Percentiles rank a stretch among this genome's conserved stretches.
Conservation (phyloP, 441 rosid species). For the Eutrema salsugineum region DNA sequence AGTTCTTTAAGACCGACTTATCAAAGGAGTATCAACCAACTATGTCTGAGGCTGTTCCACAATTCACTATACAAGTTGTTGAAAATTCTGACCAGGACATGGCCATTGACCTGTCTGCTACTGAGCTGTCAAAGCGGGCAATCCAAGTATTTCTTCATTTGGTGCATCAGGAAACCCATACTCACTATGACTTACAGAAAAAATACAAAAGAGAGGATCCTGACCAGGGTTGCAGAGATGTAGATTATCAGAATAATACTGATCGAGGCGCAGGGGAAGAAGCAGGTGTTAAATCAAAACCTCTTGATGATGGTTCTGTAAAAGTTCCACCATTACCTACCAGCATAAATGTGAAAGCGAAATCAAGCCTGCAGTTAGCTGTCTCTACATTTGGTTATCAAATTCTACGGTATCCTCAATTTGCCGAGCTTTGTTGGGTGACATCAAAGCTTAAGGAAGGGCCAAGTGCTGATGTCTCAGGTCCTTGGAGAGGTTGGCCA, state of each 20-base stretch:
- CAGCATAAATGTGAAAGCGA: conserved; percentile 60
- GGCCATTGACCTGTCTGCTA: conserved; percentile 60
- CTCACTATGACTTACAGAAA: conserved; percentile 28
- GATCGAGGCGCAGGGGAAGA: conserved; percentile 31
- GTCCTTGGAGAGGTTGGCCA: conserved; percentile 97
- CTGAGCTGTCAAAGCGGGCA: conserved; percentile 61
- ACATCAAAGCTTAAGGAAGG: conserved; percentile 95
- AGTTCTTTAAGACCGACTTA: conserved; percentile 60
- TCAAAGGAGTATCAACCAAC: conserved; percentile 42
- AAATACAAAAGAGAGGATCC: conserved; percentile 27
- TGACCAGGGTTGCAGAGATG: conserved; percentile 26
- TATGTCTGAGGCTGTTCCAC: conserved; percentile 50
- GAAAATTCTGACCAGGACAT: conserved; percentile 49
- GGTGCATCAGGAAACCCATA: conserved; percentile 61
- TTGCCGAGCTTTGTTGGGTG: conserved; percentile 98
- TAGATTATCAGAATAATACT: conserved; percentile 12
- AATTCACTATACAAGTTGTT: conserved; percentile 58
- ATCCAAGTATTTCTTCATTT: conserved; percentile 64
- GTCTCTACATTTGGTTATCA: conserved; percentile 85
- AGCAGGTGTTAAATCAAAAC: conserved; percentile 29
- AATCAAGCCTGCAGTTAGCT: conserved; percentile 71
- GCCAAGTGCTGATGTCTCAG: conserved; percentile 72
- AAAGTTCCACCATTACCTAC: conserved; percentile 40
- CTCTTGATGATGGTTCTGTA: conserved; percentile 35
- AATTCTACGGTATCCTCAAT: conserved; percentile 85